Evolutionary conservation across 805 yeast genomes (phyloP), one percentile per base, ranked within the genome.

Genomic region (Saccharomycopsis sp.): DNA sequence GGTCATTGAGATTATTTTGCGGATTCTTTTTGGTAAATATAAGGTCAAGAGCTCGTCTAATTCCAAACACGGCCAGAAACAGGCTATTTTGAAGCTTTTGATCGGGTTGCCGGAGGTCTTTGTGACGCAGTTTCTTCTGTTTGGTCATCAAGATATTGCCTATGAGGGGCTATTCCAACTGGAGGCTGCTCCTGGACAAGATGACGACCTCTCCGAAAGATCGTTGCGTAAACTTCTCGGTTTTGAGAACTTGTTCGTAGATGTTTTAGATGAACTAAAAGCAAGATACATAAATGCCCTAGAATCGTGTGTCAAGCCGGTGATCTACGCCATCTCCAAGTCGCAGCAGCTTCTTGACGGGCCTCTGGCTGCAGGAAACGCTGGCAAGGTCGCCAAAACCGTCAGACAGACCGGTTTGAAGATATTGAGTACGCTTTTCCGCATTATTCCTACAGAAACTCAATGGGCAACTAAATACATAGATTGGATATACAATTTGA

Each of bases 11-110:
- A 66, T 88, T 34, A 78, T 91, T 2, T 68, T 91, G 54, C 74
- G 97, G 64, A 85, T 94, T 24, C 54, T 54, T 12, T 93, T 86
- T 70, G 98, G 98, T 7, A 79, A 96, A 58, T 89, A 91, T 7
- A 96, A 89, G 70, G 79, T 85, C 1, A 77, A 84, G 47, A 79
- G 76, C 57, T 74, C 81, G 1, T 85, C 87, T 68, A 90, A 89
- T 60, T 80, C 84, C 29, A 88, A 88, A 67, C 79, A 82, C 57
- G 85, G 91, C 35, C 79, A 87, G 63, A 87, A 89, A 62, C 78
- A 77, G 65, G 89, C 94, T 7, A 85, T 89, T 7, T 75, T 89
- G 12, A 76, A 85, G 22, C 74, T 84, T 3, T 70, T 89, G 54
- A 85, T 88, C 2, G 82, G 76, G 60, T 74, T 89, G 53, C 70